These are phyloP conservation scores for Neonothopanus nambi DNA, from an alignment of 1,284 basidiomycete species.

Conservation along the genomic window DNA sequence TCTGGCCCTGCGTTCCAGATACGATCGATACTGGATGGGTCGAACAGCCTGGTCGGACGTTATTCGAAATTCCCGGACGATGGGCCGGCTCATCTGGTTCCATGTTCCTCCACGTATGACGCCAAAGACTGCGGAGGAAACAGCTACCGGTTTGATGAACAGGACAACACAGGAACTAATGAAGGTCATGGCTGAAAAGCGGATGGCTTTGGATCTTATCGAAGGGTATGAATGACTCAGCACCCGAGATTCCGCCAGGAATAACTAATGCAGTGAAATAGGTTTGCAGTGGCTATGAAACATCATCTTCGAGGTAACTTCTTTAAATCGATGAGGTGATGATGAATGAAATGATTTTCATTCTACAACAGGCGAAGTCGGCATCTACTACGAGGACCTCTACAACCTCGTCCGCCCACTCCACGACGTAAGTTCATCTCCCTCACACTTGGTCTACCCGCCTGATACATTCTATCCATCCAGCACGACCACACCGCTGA, in stretches of 20 bases:
- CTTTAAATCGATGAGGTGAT: too few relatives aligned
- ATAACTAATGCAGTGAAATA: too few relatives aligned
- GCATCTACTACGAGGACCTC: slow-evolving; percentile 46
- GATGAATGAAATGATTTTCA: not conserved
- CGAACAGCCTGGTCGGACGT: slow-evolving; percentile 60
- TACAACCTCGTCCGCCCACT: slow-evolving; percentile 41
- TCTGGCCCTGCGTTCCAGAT: too few relatives aligned
- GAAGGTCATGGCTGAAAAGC: slow-evolving; percentile 61
- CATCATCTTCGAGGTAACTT: slow-evolving; percentile 67
- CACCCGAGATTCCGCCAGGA: too few relatives aligned
- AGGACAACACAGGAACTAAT: slow-evolving; percentile 42
- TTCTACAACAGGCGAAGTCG: slow-evolving; percentile 41
- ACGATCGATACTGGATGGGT: slow-evolving; percentile 69
- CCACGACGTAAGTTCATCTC: slow-evolving; percentile 28
- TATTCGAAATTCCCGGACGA: slow-evolving; percentile 46
- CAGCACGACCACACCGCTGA: slow-evolving; percentile 36
- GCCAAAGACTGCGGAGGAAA: slow-evolving; percentile 39
- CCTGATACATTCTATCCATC: not conserved
- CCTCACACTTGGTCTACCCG: not conserved
- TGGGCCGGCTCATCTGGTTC: slow-evolving; percentile 61
- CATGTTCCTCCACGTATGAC: slow-evolving; percentile 54
- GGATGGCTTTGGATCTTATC: slow-evolving; percentile 55
- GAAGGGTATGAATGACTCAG: too few relatives aligned
- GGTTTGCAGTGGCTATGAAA: slow-evolving; percentile 60
- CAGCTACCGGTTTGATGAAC: slow-evolving; percentile 24